These are phyloP conservation scores for Funneliformis mosseae DNA, from an alignment of 192 early-diverging fungal genomes.

Conservation along the genomic window DNA sequence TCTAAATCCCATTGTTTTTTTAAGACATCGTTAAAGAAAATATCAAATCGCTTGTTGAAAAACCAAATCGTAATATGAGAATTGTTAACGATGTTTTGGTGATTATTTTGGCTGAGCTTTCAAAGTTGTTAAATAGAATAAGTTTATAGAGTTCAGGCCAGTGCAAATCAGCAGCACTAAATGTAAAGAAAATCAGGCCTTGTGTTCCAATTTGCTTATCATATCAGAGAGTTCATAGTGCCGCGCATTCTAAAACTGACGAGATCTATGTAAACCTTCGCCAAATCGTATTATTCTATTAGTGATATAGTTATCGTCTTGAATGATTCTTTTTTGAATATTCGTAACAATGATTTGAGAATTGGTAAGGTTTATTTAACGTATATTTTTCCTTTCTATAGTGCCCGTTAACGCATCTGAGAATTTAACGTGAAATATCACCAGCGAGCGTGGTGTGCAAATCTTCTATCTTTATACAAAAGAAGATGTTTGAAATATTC, in stretches of 20 bases:
- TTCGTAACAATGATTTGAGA: not conserved
- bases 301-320: not conserved
- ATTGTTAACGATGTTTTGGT: too few relatives aligned
- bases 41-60: too few relatives aligned
- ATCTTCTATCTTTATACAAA: conserved; percentile 15
- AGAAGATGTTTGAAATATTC: conserved; percentile 14
- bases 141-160: too few relatives aligned
- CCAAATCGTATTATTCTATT: not conserved
- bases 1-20: too few relatives aligned
- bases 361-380: not conserved
- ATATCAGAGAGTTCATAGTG: not conserved
- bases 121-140: too few relatives aligned
- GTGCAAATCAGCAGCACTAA: too few relatives aligned
- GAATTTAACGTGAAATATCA: conserved; percentile 16
- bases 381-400: too few relatives aligned
- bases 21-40: too few relatives aligned
- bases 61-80: too few relatives aligned
- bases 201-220: not conserved
- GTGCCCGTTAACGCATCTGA: too few relatives aligned
- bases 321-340: not conserved
- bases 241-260: not conserved
- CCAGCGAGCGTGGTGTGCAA: not conserved
- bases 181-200: too few relatives aligned
- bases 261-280: not conserved
- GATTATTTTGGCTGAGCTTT: too few relatives aligned